phyloP scores from a whole-genome alignment of 345 rosid genomes.

The Moricandia arvensis region DNA sequence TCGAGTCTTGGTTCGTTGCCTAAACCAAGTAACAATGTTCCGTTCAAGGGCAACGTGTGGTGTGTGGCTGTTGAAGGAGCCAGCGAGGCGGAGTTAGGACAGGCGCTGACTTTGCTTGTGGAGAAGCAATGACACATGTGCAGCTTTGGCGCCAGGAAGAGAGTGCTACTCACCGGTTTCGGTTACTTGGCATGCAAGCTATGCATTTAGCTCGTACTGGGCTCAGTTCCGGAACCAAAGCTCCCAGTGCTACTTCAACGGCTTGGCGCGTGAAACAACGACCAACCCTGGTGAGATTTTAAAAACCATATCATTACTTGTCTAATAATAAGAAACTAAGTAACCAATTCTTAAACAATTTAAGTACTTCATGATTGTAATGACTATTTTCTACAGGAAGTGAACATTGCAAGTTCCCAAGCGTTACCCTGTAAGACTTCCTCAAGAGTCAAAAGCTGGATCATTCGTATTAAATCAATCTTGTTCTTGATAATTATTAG shows the following conservation, averaged over 20 bases:
- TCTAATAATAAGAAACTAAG: background rate
- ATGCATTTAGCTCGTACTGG: conserved; percentile 79
- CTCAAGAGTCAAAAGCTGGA: conserved; percentile 8
- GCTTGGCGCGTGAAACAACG: conserved; percentile 59
- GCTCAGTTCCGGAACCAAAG: conserved; percentile 54
- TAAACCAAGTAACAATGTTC: conserved; percentile 43
- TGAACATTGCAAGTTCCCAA: conserved; percentile 34
- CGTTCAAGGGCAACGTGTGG: conserved; percentile 62
- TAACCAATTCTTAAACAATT: background rate
- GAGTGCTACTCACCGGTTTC: conserved; percentile 61
- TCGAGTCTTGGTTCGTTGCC: conserved; percentile 45
- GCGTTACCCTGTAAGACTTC: conserved; percentile 27
- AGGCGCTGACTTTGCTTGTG: conserved; percentile 45
- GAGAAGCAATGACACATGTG: conserved; percentile 52
- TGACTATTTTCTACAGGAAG: conserved; percentile 17
- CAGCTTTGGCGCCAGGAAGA: conserved; percentile 49
- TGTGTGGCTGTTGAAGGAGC: conserved; percentile 53
- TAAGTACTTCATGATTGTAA: background rate
- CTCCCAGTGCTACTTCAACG: conserved; percentile 65
- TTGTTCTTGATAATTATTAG: background rate
- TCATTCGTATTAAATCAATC: conserved; percentile 7
- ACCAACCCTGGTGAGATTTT: conserved; percentile 57
- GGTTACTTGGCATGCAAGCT: conserved; percentile 57
- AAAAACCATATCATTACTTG: background rate
- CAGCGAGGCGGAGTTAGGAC: conserved; percentile 36